A percentile compares a stretch with the other conserved stretches of the same genome.
Conservation (phyloP, 306 rosid genomes). For the Dalbergia cochinchinensis region DNA sequence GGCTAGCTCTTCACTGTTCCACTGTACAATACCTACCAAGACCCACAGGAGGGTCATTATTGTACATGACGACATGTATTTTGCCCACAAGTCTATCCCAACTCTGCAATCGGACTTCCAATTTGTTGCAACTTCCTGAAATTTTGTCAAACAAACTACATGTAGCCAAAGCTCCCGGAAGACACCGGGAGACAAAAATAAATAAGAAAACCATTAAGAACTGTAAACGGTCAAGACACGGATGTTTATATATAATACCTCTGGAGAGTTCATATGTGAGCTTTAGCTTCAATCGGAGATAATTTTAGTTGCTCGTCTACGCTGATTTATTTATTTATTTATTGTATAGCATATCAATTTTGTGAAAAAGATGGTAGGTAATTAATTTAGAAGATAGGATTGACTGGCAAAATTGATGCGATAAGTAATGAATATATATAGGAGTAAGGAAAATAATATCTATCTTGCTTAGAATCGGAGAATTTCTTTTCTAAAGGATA, state of each 20-base stretch:
- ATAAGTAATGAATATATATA: too few relatives aligned
- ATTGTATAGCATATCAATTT: too few relatives aligned
- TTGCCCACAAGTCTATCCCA: slow-evolving; percentile 34
- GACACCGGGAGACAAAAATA: neutral
- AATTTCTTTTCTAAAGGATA: too few relatives aligned
- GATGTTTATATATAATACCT: neutral
- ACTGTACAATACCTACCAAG: slow-evolving; percentile 42
- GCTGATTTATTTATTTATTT: too few relatives aligned
- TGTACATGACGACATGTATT: slow-evolving; percentile 12
- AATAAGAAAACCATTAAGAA: neutral
- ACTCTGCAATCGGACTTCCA: slow-evolving; percentile 14
- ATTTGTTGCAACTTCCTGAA: slow-evolving; percentile 42
- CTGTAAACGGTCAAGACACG: slow-evolving; percentile 33
- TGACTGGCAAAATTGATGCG: too few relatives aligned
- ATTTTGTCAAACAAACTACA: slow-evolving; percentile 21
- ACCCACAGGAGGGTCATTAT: neutral
- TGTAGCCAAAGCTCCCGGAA: neutral
- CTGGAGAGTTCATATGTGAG: neutral
- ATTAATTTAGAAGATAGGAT: too few relatives aligned
- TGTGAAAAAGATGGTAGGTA: too few relatives aligned
- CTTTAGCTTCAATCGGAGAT: too few relatives aligned
- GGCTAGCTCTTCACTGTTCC: slow-evolving; percentile 11
- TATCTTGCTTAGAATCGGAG: too few relatives aligned
- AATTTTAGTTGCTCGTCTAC: too few relatives aligned
- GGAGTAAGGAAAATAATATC: too few relatives aligned